Percentiles rank a stretch among this genome's conserved stretches.
phyloP scores from a whole-genome alignment of 2,329 filamentous ascomycete genomes.

The Endothia cerciana region DNA sequence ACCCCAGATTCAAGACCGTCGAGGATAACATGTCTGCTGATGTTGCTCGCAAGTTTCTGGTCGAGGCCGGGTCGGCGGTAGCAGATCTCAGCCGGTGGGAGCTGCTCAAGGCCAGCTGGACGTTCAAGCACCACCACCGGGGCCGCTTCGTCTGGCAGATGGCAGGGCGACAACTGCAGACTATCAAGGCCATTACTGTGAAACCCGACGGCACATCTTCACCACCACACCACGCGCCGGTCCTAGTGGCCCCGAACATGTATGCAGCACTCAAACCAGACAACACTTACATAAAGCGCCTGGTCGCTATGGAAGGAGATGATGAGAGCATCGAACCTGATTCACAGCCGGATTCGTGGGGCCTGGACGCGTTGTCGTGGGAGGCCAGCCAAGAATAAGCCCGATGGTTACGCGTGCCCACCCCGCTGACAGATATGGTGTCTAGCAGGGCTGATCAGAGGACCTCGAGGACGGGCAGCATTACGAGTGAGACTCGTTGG shows the following conservation, averaged over 20 bases:
- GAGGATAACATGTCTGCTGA: background rate
- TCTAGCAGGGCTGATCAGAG: too few relatives aligned
- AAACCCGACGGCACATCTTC: background rate
- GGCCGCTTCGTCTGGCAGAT: constrained; percentile 51
- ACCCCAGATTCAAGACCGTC: constrained; percentile 37
- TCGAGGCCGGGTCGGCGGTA: constrained; percentile 27
- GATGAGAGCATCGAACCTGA: background rate
- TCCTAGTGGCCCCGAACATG: constrained; percentile 43
- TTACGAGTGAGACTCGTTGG: too few relatives aligned
- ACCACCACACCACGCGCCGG: constrained; percentile 25
- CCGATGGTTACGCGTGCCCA: too few relatives aligned
- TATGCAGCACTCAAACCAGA: constrained; percentile 45
- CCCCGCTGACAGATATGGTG: too few relatives aligned
- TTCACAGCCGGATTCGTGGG: background rate
- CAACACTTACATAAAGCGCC: constrained; percentile 33
- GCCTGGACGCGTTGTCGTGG: background rate
- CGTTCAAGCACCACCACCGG: constrained; percentile 46
- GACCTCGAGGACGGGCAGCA: too few relatives aligned
- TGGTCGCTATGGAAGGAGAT: constrained; percentile 29
- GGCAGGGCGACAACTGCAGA: constrained; percentile 52
- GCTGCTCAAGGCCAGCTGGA: constrained; percentile 54
- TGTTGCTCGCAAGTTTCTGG: constrained; percentile 30
- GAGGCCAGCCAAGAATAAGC: background rate
- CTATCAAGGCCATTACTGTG: constrained; percentile 48
- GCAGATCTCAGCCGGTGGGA: constrained; percentile 48